Evolutionary conservation across 1,139 yeast genomes (phyloP).

Genomic region (Zygoascus sp.): DNA sequence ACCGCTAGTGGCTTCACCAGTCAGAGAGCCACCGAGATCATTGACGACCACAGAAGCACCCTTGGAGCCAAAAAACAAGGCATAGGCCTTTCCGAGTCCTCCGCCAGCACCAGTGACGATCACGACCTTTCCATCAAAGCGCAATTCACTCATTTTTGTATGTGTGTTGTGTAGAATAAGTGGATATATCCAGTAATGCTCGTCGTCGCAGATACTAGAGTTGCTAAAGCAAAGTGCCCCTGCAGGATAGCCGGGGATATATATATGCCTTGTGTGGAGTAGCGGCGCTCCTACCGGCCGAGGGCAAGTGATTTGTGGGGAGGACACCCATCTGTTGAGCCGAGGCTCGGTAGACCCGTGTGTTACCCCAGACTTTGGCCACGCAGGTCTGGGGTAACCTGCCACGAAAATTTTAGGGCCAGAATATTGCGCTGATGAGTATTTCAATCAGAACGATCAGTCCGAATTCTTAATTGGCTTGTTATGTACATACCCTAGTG

Average conservation of each 20-base stretch:
- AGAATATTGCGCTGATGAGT: too few species aligned
- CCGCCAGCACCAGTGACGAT: slow-evolving; percentile 97
- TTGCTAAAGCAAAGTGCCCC: background rate
- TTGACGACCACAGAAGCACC: slow-evolving; percentile 93
- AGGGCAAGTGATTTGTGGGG: slow-evolving; percentile 10
- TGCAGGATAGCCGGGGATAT: background rate
- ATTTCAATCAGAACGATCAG: background rate
- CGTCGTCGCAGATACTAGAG: background rate
- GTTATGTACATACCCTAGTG: too few species aligned
- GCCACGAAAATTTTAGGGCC: too few species aligned
- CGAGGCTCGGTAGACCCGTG: slow-evolving; percentile 8
- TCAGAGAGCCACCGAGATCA: slow-evolving; percentile 82
- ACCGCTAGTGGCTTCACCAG: slow-evolving; percentile 44
- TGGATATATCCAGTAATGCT: background rate
- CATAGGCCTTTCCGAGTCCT: slow-evolving; percentile 87
- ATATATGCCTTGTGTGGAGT: slow-evolving; percentile 2
- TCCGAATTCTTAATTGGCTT: background rate
- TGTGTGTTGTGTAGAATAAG: background rate
- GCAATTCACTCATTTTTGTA: slow-evolving; percentile 29
- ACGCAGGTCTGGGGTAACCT: background rate
- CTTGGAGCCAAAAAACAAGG: slow-evolving; percentile 77
- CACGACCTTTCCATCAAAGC: slow-evolving; percentile 78
- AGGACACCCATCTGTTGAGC: background rate
- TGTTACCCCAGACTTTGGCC: background rate
- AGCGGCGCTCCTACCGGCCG: slow-evolving; percentile 1